Evolutionary conservation across 2,329 filamentous ascomycete genomes (phyloP).

Genomic region (Lecanoromycetidae sp.): DNA sequence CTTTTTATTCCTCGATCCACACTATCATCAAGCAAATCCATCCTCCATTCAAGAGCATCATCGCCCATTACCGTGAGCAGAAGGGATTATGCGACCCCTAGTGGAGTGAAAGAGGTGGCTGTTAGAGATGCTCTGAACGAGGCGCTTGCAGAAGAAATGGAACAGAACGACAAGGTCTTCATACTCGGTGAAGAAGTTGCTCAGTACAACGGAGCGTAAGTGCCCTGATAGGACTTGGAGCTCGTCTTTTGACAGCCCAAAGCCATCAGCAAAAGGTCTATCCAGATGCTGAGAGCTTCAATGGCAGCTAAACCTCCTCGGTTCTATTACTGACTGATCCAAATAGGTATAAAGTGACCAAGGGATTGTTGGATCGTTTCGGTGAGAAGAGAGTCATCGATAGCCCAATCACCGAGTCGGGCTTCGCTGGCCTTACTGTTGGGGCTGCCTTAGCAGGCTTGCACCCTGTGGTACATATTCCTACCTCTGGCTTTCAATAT

Average conservation of each 20-base stretch:
- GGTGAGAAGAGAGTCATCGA: conserved; percentile 96
- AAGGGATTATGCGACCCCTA: conserved; percentile 44
- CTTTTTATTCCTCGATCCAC: conserved; percentile 10
- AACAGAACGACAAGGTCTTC: conserved; percentile 88
- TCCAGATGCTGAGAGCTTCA: neutral
- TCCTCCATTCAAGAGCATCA: conserved; percentile 3
- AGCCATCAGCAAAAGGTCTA: neutral
- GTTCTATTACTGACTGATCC: neutral
- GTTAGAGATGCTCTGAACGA: conserved; percentile 97
- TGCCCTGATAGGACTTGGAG: conserved; percentile 14
- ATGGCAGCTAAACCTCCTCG: neutral
- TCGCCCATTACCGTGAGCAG: conserved; percentile 5
- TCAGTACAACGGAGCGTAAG: conserved; percentile 92
- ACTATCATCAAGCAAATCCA: conserved; percentile 1
- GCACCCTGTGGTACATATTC: conserved; percentile 66
- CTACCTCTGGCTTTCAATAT: neutral
- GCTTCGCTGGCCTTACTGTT: conserved; percentile 85
- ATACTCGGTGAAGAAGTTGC: conserved; percentile 95
- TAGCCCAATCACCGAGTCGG: conserved; percentile 94
- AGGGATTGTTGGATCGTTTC: conserved; percentile 92
- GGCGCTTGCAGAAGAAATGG: conserved; percentile 93
- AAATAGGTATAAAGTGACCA: conserved; percentile 91
- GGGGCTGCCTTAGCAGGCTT: conserved; percentile 90
- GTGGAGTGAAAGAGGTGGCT: conserved; percentile 77
- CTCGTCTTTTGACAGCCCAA: neutral